These are phyloP conservation scores for Nicotiana paniculata DNA, from an alignment of 257 asterid genomes.

Conservation along the genomic window DNA sequence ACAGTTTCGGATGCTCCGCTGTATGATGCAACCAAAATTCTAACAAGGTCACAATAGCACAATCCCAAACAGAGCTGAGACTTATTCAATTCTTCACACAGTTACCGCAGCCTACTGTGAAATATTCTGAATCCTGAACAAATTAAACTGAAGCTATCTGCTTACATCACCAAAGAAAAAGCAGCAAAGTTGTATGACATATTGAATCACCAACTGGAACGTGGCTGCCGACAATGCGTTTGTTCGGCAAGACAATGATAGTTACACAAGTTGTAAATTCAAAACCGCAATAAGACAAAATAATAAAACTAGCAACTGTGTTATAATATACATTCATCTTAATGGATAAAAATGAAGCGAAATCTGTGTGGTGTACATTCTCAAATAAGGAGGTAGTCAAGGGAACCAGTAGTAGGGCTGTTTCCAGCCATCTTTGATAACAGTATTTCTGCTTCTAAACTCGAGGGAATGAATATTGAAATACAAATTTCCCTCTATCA, in stretches of 20 bases:
- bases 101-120: neutral
- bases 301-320: neutral
- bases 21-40: neutral
- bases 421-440: neutral
- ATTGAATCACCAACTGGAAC: neutral
- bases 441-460: neutral
- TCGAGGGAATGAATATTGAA: neutral
- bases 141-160: neutral
- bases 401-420: neutral
- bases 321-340: neutral
- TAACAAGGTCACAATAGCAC: neutral
- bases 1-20: neutral
- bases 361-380: neutral
- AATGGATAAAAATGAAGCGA: neutral
- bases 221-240: neutral
- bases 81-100: neutral
- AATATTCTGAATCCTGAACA: neutral
- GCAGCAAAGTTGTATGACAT: neutral
- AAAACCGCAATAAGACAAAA: neutral
- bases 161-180: constrained; percentile 3
- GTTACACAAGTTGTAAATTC: neutral
- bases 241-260: neutral
- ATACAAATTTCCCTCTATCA: neutral
- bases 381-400: neutral
- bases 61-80: neutral